Base-by-base conservation (phyloP, 345 rosid genomes). In the Populus simonii region DNA sequence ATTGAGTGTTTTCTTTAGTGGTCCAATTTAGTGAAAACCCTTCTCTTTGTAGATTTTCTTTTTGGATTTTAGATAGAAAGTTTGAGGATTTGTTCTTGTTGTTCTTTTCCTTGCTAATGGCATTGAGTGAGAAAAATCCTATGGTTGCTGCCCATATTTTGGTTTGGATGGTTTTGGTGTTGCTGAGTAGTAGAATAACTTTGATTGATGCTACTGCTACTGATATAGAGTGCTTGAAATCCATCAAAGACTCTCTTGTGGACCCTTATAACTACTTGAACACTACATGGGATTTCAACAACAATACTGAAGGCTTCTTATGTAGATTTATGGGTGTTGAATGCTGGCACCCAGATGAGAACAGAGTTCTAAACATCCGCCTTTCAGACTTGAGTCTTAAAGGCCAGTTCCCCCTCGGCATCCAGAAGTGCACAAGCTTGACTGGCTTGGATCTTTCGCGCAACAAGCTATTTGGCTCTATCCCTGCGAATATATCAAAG, bases 261-360 rank as follows among this genome's bases (percentile, higher is more conserved):
- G 98, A 93, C 68, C 94, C 97, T 70, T n/a, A 66, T 3, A 33
- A 17, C 11, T 76, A 81, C 82, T 83, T 94, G 80, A 84, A 68
- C 31, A 47, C 82, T 38, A 63, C 86, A 8, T 94, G 98, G 97
- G 74, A 79, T 38, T 93, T 94, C 80, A 18, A 82, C 17, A 94
- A 94, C 83, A 0, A 8, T 0, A 85, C 94, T 17, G 84, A 75
- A 72, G 98, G 98, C 27, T 89, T 27, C 76, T 92, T 93, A 45
- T 94, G 97, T 85, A 89, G 78, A 66, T 94, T 93, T 80, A n/a
- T 16, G 16, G 98, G 98, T 45, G 85, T 94, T 49, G 90, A 90
- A 12, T 94, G 98, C 76, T 94, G 98, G 98, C 98, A 94, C 68
- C 95, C 93, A 10, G 95, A 89, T 80, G 98, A 94, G 89, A 93